Evolutionary conservation across 148 eudicot species (phyloP).

Genomic region (Heliamphora exappendiculata): DNA sequence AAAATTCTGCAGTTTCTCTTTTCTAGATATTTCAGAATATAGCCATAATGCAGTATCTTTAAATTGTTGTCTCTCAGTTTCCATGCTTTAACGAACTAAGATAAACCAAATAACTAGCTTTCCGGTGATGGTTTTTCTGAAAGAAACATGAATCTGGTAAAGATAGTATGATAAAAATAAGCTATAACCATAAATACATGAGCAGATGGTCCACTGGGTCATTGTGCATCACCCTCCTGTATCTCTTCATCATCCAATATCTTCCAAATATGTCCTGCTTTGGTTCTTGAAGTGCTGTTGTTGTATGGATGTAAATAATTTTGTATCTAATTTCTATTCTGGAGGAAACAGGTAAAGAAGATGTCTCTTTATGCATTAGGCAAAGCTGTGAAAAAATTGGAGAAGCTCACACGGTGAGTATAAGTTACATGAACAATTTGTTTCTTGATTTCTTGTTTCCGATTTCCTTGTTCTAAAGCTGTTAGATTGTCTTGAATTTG

Average conservation of each 20-base stretch:
- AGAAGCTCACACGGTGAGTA: slow-evolving; percentile 18
- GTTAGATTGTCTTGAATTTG: neutral
- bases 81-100: neutral
- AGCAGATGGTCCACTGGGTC: neutral
- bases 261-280: neutral
- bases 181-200: neutral
- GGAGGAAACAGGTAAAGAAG: slow-evolving; percentile 25
- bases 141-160: neutral
- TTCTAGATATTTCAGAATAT: neutral
- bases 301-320: neutral
- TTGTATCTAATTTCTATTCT: neutral
- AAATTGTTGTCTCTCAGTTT: neutral
- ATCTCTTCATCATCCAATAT: neutral
- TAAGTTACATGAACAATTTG: neutral
- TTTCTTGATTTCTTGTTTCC: neutral
- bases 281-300: neutral
- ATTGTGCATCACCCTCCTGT: neutral
- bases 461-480: neutral
- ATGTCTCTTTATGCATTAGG: slow-evolving; percentile 27
- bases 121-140: neutral
- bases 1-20: neutral
- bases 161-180: neutral
- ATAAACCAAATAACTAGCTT: neutral
- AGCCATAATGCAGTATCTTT: neutral
- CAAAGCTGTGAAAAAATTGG: slow-evolving; percentile 11